Evolutionary conservation across 2,329 filamentous ascomycete genomes (phyloP).

Genomic region (Pseudogymnoascus sp.): DNA sequence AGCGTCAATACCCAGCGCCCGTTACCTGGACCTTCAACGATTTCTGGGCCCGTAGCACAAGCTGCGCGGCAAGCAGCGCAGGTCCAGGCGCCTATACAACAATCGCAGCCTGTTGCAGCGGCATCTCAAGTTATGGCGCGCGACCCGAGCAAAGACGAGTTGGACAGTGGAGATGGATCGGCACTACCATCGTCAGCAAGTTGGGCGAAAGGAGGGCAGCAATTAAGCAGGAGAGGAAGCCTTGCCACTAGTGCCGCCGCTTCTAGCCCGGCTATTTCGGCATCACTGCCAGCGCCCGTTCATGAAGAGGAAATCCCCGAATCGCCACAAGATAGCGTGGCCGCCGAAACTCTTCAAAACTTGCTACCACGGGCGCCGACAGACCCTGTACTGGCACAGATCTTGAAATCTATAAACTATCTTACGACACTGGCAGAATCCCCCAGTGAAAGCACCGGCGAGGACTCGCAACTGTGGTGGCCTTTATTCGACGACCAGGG

Average conservation of each 20-base stretch:
- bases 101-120: constrained; percentile 26
- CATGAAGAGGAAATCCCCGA: constrained; percentile 41
- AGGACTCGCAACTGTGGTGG: constrained; percentile 13
- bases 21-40: constrained; percentile 42
- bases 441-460: constrained; percentile 19
- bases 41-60: constrained; percentile 37
- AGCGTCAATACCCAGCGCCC: constrained; percentile 71
- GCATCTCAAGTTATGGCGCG: constrained; percentile 60
- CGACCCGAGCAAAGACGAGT: constrained; percentile 70
- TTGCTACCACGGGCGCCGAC: constrained; percentile 16
- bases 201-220: constrained; percentile 70
- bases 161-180: constrained; percentile 68
- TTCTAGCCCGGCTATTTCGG: constrained; percentile 70
- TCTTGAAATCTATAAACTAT: constrained; percentile 39
- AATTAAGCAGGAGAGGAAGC: constrained; percentile 63
- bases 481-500: constrained; percentile 77
- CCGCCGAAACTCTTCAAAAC: constrained; percentile 9
- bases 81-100: constrained; percentile 29
- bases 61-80: constrained; percentile 44
- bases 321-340: constrained; percentile 14
- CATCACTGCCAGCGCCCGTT: constrained; percentile 45
- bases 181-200: constrained; percentile 90
- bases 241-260: constrained; percentile 73
- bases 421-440: constrained; percentile 16
- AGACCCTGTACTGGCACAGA: constrained; percentile 27